phyloP scores from a whole-genome alignment of 345 rosid species.

The Eucalyptus caleyi region DNA sequence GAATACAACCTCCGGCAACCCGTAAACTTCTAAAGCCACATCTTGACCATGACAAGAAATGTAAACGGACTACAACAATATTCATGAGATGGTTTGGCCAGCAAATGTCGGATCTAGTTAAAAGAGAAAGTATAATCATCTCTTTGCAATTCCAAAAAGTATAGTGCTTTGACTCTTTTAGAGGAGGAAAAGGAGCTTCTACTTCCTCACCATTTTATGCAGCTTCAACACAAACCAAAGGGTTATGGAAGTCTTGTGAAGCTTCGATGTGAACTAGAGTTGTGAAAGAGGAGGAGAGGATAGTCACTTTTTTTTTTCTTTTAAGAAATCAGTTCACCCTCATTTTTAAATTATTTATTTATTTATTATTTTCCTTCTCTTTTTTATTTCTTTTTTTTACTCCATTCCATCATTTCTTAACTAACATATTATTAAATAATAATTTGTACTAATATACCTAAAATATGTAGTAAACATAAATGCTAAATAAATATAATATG shows the following conservation, averaged over 20 bases:
- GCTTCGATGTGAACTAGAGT: not conserved
- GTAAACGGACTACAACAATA: not conserved
- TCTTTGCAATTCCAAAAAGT: not conserved
- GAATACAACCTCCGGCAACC: rapidly evolving
- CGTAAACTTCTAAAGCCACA: not conserved
- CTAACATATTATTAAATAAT: not conserved
- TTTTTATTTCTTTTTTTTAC: not conserved
- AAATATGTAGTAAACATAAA: not conserved
- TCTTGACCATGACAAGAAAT: not conserved
- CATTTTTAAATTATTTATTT: not conserved
- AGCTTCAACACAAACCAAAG: not conserved
- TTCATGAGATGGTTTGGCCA: rapidly evolving
- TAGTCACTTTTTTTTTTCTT: rapidly evolving
- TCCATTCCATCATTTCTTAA: not conserved
- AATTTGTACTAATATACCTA: not conserved
- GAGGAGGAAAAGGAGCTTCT: not conserved
- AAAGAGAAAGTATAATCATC: not conserved
- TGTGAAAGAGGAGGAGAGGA: not conserved
- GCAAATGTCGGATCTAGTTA: not conserved
- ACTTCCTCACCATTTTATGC: not conserved
- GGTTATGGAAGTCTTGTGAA: not conserved
- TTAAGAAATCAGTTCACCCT: not conserved
- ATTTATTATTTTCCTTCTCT: not conserved
- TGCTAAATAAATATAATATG: not conserved
- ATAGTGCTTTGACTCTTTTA: not conserved